phyloP scores from a whole-genome alignment of 495 filamentous ascomycete genomes.

The Aspergillus baeticus region DNA sequence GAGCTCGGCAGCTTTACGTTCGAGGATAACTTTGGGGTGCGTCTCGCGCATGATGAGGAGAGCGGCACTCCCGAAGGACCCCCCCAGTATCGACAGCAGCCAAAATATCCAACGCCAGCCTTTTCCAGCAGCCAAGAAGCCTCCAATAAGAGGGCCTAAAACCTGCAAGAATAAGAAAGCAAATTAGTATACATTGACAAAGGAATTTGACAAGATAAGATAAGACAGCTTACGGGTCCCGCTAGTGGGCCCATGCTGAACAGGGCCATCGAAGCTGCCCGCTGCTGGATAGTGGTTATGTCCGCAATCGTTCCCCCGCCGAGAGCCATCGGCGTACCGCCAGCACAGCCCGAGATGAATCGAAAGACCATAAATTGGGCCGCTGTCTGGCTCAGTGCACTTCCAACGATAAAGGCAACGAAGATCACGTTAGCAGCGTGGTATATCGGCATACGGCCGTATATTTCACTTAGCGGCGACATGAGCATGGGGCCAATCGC shows the following conservation, averaged over 20 bases:
- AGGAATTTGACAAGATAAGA: background rate
- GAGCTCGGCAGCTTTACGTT: background rate
- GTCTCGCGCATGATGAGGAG: slow-evolving; percentile 5
- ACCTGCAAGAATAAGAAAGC: no score
- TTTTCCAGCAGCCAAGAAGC: background rate
- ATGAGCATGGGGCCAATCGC: slow-evolving; percentile 28
- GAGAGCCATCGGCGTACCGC: background rate
- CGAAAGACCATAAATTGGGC: slow-evolving; percentile 22
- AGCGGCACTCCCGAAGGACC: background rate
- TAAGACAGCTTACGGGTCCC: background rate
- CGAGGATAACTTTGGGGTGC: background rate
- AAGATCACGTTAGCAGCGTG: slow-evolving; percentile 35
- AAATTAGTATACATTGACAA: no score
- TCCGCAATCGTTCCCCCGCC: slow-evolving; percentile 1
- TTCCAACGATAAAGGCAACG: slow-evolving; percentile 32
- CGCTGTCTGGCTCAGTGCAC: slow-evolving; percentile 33
- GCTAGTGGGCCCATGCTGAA: background rate
- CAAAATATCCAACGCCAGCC: slow-evolving; percentile 11
- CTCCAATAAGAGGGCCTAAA: background rate
- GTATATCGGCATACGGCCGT: slow-evolving; percentile 33
- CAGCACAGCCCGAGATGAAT: background rate
- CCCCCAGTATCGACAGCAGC: background rate
- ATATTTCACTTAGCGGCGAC: slow-evolving; percentile 36
- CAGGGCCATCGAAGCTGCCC: background rate
- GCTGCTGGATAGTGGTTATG: background rate